Base-by-base conservation (phyloP, 306 rosid genomes). In the Trifolium fragiferum region DNA sequence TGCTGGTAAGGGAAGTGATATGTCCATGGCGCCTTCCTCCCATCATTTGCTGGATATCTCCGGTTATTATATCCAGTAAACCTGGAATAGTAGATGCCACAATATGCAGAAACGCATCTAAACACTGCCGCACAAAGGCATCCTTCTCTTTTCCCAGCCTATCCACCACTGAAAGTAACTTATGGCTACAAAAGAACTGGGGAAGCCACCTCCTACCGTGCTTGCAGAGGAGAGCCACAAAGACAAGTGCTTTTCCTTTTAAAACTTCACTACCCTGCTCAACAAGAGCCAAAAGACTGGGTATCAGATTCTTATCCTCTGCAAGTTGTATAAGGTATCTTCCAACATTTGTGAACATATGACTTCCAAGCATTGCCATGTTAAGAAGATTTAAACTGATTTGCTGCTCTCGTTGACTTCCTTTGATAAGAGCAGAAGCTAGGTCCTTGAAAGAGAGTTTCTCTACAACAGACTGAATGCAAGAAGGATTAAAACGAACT, bases 11-110 rank as follows among this genome's bases (percentile, higher is more conserved):
- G 73, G 96, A 64, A 55, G 97, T 87, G 23, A 84, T 74, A 70
- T 90, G 96, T 35, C 95, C 99, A 55, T 83, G 96, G 79, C 97
- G 99, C 84, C 91, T 85, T 82, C 93, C 97, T 79, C 90, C 97
- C 89, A 92, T 89, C 74, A 82, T 82, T 86, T 92, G 96, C 76
- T 92, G 99, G 84, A 94, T 80, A 77, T 94, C 97, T 30, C 84
- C 90, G 0, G 89, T 82, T 79, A 94, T 87, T 50, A 86, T 72
- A 81, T 94, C 99, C 85, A 94, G 80, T 81, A 94, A 89, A 76
- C 84, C 85, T 18, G 97, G 97, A 68, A 94, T 79, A 13, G 88
- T 77, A 54, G 97, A 90, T 18, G 89, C 88, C 86, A 92, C 92
- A 74, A 85, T 84, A 70, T 83, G 87, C 76, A 92, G 82, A 78